Base-by-base conservation (phyloP, 2,329 filamentous ascomycete species). In the Alternaria burnsii region DNA sequence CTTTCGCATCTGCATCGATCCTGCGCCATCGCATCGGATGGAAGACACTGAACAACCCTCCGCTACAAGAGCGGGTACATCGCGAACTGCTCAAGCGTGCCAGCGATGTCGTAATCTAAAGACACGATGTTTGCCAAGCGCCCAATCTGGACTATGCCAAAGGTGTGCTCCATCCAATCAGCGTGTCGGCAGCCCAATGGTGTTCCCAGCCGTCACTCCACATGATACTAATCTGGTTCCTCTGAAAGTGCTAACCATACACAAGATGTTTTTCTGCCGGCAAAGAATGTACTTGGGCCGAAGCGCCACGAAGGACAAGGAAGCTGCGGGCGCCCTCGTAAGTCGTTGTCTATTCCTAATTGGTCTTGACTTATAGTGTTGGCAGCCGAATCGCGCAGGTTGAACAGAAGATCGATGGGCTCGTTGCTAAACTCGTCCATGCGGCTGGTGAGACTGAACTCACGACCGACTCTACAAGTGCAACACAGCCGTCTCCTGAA, bases 331-430 rank as follows among this genome's bases (percentile, higher is more conserved):
- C 73, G 14, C 75, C 75, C 34, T 78, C 75, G 75, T 77, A 66
- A 66, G 74, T 44, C 50, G 12, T 34, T n/a, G 26, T 20, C 34
- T n/a, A 11, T n/a, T 12, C n/a, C 34, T 20, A 12, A 30, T 9
- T 20, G 34, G 12, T 38, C 20, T 36, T 41, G 36, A 61, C 24
- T 63, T 30, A 32, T 20, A 10, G 18, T 9, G 7, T 18, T 46
- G 10, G 5, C 10, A 76, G 75, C 43, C 75, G 76, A 22, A 78
- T 78, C 10, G 69, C 72, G 14, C 75, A 77, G 59, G 74, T 78
- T 2, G 76, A 77, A 52, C 69, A 74, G 36, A 78, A 76, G 53
- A 73, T 78, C 22, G 74, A 78, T 63, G 72, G 75, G 7, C 67
- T 78, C 22, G 71, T 77, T 28, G 72, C 76, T 16, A 73, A 66